Percentiles rank a stretch among this genome's conserved stretches.
Evolutionary conservation across 2,329 filamentous ascomycete species (phyloP).

Genomic region (Exophiala viscosa): DNA sequence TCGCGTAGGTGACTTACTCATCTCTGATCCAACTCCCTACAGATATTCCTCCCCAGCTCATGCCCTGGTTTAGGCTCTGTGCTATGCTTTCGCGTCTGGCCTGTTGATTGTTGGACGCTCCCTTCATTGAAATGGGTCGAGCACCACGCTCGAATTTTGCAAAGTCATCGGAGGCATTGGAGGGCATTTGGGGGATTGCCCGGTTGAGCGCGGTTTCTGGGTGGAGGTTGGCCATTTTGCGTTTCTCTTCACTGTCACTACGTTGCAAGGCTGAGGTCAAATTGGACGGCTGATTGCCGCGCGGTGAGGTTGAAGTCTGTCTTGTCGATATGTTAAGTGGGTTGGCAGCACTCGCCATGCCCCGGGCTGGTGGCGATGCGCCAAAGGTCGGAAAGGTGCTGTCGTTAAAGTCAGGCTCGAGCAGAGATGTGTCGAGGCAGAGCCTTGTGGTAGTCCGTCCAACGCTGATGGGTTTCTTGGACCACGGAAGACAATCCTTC

Average conservation of each 20-base stretch:
- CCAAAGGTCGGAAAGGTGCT: slow-evolving; percentile 40
- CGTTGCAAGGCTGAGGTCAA: slow-evolving; percentile 59
- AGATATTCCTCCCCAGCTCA: slow-evolving; percentile 96
- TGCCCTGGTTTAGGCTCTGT: slow-evolving; percentile 66
- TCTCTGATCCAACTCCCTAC: slow-evolving; percentile 96
- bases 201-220: slow-evolving; percentile 22
- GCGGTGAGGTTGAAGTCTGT: slow-evolving; percentile 57
- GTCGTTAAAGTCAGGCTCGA: slow-evolving; percentile 36
- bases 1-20: slow-evolving; percentile 68
- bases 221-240: slow-evolving; percentile 12
- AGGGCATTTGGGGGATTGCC: slow-evolving; percentile 29
- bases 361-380: slow-evolving; percentile 32
- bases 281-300: slow-evolving; percentile 59
- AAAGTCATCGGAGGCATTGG: slow-evolving; percentile 22
- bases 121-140: slow-evolving; percentile 57
- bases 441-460: slow-evolving; percentile 42
- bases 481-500: slow-evolving; percentile 43
- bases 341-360: slow-evolving; percentile 45
- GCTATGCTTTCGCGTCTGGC: slow-evolving; percentile 56
- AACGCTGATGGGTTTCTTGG: slow-evolving; percentile 37
- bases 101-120: slow-evolving; percentile 46
- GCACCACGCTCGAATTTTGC: slow-evolving; percentile 41
- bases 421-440: slow-evolving; percentile 32
- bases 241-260: slow-evolving; percentile 41
- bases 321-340: slow-evolving; percentile 60